A percentile compares a stretch with the other conserved stretches of the same genome.
Evolutionary conservation across 2,329 filamentous ascomycete species (phyloP).

Genomic region (Colletotrichum coccodes): DNA sequence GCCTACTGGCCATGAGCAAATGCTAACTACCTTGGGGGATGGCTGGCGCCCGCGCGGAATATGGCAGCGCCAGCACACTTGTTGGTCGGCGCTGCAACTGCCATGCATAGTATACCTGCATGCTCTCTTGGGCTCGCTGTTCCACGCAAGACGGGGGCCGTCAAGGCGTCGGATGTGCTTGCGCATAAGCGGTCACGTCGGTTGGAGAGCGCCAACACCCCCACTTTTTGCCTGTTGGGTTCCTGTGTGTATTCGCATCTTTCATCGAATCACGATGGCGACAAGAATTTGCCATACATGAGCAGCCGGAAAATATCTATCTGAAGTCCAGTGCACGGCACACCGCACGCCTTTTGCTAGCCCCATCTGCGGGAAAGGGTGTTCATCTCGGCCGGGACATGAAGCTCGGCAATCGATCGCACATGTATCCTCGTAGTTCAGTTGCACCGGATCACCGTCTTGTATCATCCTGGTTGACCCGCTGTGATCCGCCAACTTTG

Average conservation of each 20-base stretch:
- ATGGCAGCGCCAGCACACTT: background rate
- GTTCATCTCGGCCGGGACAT: slow-evolving; percentile 17
- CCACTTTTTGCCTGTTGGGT: background rate
- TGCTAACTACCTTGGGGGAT: background rate
- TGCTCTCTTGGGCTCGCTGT: background rate
- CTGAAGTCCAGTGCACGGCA: slow-evolving; percentile 2
- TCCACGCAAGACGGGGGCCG: background rate
- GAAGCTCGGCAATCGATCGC: background rate
- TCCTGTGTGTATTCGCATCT: background rate
- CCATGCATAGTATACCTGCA: slow-evolving; percentile 1
- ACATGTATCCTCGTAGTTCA: background rate
- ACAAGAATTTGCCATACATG: background rate
- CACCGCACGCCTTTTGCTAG: background rate
- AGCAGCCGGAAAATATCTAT: background rate
- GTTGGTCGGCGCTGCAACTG: background rate
- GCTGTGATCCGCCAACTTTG: background rate
- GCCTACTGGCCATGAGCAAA: background rate
- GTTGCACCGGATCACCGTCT: background rate
- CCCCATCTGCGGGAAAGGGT: background rate
- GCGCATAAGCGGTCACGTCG: background rate
- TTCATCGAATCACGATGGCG: background rate
- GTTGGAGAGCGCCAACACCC: background rate
- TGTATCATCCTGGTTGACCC: background rate
- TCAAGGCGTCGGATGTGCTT: slow-evolving; percentile 14
- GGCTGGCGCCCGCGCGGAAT: background rate